Conservation (phyloP, 805 yeast species). For the Wickerhamomyces chambardii region DNA sequence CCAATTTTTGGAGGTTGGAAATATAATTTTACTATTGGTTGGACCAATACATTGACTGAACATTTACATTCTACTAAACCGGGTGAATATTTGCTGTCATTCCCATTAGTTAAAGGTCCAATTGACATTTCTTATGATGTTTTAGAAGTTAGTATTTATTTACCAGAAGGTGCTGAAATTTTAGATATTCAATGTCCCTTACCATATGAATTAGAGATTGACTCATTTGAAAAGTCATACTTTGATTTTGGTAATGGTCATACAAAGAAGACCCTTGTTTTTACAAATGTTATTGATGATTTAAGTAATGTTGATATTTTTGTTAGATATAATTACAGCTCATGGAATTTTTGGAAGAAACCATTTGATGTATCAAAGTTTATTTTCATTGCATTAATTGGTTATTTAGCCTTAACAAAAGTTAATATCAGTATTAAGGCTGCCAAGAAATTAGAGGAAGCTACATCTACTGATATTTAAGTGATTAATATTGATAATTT, state of each 20-base stretch:
- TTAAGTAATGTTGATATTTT: slow-evolving; percentile 45
- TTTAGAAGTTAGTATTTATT: slow-evolving; percentile 50
- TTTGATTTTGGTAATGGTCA: slow-evolving; percentile 77
- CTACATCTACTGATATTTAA: no score
- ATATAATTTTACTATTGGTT: slow-evolving; percentile 93
- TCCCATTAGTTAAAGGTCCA: slow-evolving; percentile 73
- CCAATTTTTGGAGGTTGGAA: slow-evolving; percentile 97
- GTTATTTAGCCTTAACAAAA: slow-evolving; percentile 39
- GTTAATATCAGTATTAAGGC: slow-evolving; percentile 32
- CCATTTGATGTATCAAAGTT: slow-evolving; percentile 59
- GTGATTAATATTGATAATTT: no score
- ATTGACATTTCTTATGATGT: slow-evolving; percentile 58
- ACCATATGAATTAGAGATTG: slow-evolving; percentile 20
- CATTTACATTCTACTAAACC: slow-evolving; percentile 34
- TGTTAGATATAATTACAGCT: slow-evolving; percentile 55
- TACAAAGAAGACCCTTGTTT: slow-evolving; percentile 55
- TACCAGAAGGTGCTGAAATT: slow-evolving; percentile 81
- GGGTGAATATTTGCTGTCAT: slow-evolving; percentile 42
- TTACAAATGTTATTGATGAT: slow-evolving; percentile 60
- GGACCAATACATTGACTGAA: slow-evolving; percentile 55
- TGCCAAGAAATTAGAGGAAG: slow-evolving; percentile 10
- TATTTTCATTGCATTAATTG: slow-evolving; percentile 48
- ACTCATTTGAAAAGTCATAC: slow-evolving; percentile 37
- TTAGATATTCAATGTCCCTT: slow-evolving; percentile 51
- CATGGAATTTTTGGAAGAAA: slow-evolving; percentile 45